Evolutionary conservation across 805 yeast species (phyloP), one percentile per base, ranked within the genome.

Genomic region (Ogataea naganishii): DNA sequence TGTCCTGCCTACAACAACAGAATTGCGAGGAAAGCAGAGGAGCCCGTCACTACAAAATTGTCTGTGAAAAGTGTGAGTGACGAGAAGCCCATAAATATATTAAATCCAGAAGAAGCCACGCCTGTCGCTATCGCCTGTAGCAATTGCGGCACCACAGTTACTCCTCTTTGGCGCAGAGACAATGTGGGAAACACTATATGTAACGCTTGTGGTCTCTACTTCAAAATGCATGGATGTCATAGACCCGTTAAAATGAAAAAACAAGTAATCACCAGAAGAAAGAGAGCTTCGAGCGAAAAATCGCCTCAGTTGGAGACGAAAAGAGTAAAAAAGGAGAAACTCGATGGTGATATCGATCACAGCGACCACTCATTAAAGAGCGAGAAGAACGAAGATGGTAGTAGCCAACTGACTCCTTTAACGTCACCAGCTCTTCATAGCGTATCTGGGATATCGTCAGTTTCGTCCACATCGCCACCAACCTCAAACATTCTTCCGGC

Each of bases 81-180:
- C 14, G 22, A 9, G 32, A 23, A 10, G 9, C 20, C 16, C 24
- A 30, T n/a, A 3, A 24, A 10, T 14, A n/a, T 4, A 23, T 15
- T 16, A 6, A 13, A 29, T 6, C 23, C 14, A 10, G 29, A 30
- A 20, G 22, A 19, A 24, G 53, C 58, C 13, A 71, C 58, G 24
- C 59, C 68, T 18, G 60, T 74, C 28, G 80, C 80, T 8, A 72
- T 83, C 6, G 85, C 94, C 0, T 83, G 95, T 51, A 77, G 71
- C 40, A 84, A 83, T 58, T 83, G 95, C 56, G 77, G 76, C 3
- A 80, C 92, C 9, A 83, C 92, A 1, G 80, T 80, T 33, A 83
- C 95, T 1, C 95, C 95, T 0, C 58, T 83, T 9, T 83, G 94
- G 94, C 66, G 94, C 48, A 62, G 94, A 37, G 88, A 82, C 49